These are phyloP conservation scores for Brassica cretica DNA, from an alignment of 345 rosid genomes.

Conservation along the genomic window DNA sequence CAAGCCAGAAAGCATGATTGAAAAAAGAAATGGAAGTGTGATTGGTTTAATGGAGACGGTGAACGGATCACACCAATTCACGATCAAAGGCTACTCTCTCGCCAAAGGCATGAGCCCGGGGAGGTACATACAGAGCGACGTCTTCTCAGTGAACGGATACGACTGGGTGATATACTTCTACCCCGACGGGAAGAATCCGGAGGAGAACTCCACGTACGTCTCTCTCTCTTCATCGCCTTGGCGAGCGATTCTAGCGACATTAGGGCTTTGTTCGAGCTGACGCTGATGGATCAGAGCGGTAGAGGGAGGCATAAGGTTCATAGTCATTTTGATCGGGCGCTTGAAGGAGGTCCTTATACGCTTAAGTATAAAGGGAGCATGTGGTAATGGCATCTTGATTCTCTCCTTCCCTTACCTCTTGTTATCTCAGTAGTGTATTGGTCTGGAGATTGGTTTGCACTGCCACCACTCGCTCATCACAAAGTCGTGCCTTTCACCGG, in stretches of 20 bases:
- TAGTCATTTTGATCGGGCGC: constrained; percentile 87
- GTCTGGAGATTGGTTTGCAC: no score
- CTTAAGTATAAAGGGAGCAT: constrained; percentile 89
- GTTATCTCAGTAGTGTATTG: no score
- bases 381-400: constrained; percentile 55
- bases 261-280: constrained; percentile 86
- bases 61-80: constrained; percentile 79
- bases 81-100: constrained; percentile 75
- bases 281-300: constrained; percentile 91
- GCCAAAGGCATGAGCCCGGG: constrained; percentile 86
- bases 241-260: constrained; percentile 90
- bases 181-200: constrained; percentile 87
- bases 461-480: no score
- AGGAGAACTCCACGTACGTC: constrained; percentile 63
- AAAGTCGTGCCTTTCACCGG: no score
- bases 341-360: constrained; percentile 87
- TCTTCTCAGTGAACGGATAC: constrained; percentile 83
- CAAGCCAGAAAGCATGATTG: no score
- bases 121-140: constrained; percentile 73
- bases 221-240: constrained; percentile 83
- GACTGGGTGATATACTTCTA: constrained; percentile 95
- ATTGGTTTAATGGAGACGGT: constrained; percentile 58
- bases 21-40: no score
- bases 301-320: constrained; percentile 86
- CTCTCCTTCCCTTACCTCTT: no score